These are phyloP conservation scores for Globisporangium heterothallicum DNA, from an alignment of 352 stramenopile genomes.

Conservation along the genomic window DNA sequence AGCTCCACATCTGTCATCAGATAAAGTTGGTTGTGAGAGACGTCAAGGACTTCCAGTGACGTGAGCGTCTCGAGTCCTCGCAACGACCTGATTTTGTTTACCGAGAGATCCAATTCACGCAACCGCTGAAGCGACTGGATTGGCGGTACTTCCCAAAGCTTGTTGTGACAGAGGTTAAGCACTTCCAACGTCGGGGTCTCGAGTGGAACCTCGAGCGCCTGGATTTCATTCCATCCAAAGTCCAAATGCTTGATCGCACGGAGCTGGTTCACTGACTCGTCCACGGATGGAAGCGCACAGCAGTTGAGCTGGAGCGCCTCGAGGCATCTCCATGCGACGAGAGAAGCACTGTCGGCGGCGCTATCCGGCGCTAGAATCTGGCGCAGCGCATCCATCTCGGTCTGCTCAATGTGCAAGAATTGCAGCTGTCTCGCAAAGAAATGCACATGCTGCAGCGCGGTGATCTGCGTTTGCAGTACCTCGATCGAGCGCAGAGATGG, in stretches of 20 bases:
- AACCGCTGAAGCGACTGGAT: constrained; percentile 36
- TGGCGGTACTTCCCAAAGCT: constrained; percentile 34
- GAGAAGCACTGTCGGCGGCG: background rate
- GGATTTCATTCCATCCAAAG: constrained; percentile 71
- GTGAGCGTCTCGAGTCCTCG: constrained; percentile 40
- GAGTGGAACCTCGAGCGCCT: constrained; percentile 26
- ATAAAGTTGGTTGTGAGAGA: constrained; percentile 65
- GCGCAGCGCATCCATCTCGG: constrained; percentile 32
- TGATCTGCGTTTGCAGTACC: constrained; percentile 39
- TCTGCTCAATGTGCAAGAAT: constrained; percentile 69
- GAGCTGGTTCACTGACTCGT: constrained; percentile 52
- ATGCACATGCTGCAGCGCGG: constrained; percentile 45
- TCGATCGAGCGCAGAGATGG: constrained; percentile 66
- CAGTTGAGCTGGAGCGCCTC: constrained; percentile 66
- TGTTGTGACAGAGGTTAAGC: constrained; percentile 70
- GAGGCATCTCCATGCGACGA: constrained; percentile 36
- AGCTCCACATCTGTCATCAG: constrained; percentile 54
- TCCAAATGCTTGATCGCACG: constrained; percentile 39
- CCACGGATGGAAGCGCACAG: constrained; percentile 40
- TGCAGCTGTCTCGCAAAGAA: constrained; percentile 65
- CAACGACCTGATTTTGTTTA: constrained; percentile 58
- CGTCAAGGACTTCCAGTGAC: constrained; percentile 45
- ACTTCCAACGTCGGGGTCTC: constrained; percentile 31
- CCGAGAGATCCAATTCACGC: constrained; percentile 53
- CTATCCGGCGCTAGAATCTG: constrained; percentile 35